phyloP scores from a whole-genome alignment of 2,329 filamentous ascomycete genomes.

The Epichloe uncinata region DNA sequence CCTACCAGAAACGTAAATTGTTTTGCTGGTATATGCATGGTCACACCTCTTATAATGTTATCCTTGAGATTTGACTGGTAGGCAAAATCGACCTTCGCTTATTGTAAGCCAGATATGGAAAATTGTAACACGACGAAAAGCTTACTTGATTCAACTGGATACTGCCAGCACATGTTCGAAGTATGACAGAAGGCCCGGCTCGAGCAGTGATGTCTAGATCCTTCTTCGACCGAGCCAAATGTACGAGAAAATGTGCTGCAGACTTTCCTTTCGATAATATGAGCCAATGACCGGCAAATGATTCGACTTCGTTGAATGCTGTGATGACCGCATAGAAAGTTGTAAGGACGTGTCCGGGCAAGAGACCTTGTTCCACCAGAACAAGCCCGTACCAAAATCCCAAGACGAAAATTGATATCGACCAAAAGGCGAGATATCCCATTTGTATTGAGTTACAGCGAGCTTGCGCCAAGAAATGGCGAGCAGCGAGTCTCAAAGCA shows the following conservation, averaged over 20 bases:
- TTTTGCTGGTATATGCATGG: conserved; percentile 57
- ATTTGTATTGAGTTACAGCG: conserved; percentile 58
- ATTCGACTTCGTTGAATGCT: conserved; percentile 61
- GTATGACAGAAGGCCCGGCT: conserved; percentile 11
- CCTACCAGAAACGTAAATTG: conserved; percentile 73
- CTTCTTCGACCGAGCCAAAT: conserved; percentile 19
- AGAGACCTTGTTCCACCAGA: conserved; percentile 48
- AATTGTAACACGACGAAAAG: too few species aligned
- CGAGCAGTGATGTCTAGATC: background rate
- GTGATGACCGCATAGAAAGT: conserved; percentile 75
- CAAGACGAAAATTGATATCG: conserved; percentile 66
- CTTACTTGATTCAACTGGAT: conserved; percentile 57
- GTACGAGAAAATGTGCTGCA: conserved; percentile 51
- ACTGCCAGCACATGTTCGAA: conserved; percentile 43
- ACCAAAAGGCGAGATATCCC: conserved; percentile 59
- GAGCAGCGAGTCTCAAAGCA: conserved; percentile 43
- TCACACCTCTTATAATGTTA: conserved; percentile 45
- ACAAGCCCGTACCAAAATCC: conserved; percentile 81
- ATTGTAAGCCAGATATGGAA: background rate
- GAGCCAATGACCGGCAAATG: conserved; percentile 63
- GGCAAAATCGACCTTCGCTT: conserved; percentile 56
- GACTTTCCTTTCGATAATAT: conserved; percentile 67
- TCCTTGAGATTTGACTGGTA: conserved; percentile 60
- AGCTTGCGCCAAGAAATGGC: conserved; percentile 54
- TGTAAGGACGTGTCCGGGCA: conserved; percentile 58